These are phyloP conservation scores for Histomonas meleagridis DNA, from an alignment of 208 protist species.

Conservation along the genomic window DNA sequence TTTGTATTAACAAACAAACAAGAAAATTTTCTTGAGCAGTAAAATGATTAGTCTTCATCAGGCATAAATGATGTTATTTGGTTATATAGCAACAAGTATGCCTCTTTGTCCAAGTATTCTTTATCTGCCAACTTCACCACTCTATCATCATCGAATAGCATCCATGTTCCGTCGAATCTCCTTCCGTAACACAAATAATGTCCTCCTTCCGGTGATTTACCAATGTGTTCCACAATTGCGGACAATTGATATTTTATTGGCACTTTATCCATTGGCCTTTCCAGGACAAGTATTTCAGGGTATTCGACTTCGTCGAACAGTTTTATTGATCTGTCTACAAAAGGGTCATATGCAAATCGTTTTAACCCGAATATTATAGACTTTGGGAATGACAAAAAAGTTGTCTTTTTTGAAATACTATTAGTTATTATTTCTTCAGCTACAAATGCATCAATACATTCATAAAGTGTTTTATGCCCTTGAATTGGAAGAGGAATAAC, in stretches of 20 bases:
- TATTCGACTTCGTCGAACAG: not conserved
- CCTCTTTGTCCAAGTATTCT: not conserved
- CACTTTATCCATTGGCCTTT: not conserved
- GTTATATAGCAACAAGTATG: slow-evolving; percentile 20
- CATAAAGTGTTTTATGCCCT: not conserved
- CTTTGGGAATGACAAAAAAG: not conserved
- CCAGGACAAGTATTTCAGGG: not conserved
- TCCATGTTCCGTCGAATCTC: not conserved
- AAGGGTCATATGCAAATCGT: not conserved
- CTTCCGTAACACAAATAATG: not conserved
- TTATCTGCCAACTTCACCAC: not conserved
- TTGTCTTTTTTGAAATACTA: not conserved
- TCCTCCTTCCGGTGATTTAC: not conserved
- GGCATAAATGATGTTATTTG: slow-evolving; percentile 13
- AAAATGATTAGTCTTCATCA: too few species aligned
- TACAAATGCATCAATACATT: not conserved
- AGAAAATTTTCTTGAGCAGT: too few species aligned
- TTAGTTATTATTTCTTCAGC: not conserved
- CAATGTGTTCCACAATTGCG: slow-evolving; percentile 8
- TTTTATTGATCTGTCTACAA: not conserved
- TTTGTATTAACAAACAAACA: too few species aligned
- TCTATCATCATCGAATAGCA: not conserved
- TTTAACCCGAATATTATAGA: not conserved
- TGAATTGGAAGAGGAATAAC: not conserved
- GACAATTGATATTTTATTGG: not conserved